Percentiles rank a stretch among this genome's conserved stretches.
These are phyloP conservation scores for Vigna angularis DNA, from an alignment of 306 rosid species.

Conservation along the genomic window DNA sequence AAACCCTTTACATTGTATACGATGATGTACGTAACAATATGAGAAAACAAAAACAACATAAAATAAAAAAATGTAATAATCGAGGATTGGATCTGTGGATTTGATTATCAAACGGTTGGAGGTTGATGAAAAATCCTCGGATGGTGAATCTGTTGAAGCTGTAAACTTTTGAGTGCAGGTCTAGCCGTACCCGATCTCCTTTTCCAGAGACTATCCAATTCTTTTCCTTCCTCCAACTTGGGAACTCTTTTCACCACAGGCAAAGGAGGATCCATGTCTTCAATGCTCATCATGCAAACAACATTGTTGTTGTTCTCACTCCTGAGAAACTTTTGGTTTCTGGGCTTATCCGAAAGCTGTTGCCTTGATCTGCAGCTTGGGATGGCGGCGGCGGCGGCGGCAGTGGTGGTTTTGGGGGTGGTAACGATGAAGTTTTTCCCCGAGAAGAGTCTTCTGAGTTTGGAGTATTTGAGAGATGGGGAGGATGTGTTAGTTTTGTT, in stretches of 20 bases:
- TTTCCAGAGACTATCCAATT: conserved; percentile 66
- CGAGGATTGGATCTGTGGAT: conserved; percentile 23
- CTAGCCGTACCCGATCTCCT: conserved; percentile 73
- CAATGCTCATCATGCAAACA: conserved; percentile 45
- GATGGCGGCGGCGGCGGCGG: background rate
- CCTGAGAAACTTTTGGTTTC: conserved; percentile 6
- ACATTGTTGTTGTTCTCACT: conserved; percentile 38
- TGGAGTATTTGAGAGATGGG: conserved; percentile 60
- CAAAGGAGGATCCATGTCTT: conserved; percentile 77
- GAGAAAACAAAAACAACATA: background rate
- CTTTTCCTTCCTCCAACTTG: conserved; percentile 41
- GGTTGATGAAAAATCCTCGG: conserved; percentile 58
- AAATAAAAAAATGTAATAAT: background rate
- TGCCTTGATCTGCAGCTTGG: conserved; percentile 46
- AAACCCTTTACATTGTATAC: conserved; percentile 48
- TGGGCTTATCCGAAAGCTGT: conserved; percentile 16
- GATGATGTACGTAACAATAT: conserved; percentile 2
- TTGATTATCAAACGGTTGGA: conserved; percentile 59
- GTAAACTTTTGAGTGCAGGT: conserved; percentile 55
- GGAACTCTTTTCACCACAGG: conserved; percentile 60
- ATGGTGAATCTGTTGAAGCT: conserved; percentile 65
- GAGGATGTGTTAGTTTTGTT: conserved; percentile 38
- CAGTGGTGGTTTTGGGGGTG: conserved; percentile 45
- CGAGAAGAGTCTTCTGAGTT: conserved; percentile 80
- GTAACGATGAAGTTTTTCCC: conserved; percentile 49